These are phyloP conservation scores for Diaporthe sp. DNA, from an alignment of 2,329 filamentous ascomycete genomes.

Conservation along the genomic window DNA sequence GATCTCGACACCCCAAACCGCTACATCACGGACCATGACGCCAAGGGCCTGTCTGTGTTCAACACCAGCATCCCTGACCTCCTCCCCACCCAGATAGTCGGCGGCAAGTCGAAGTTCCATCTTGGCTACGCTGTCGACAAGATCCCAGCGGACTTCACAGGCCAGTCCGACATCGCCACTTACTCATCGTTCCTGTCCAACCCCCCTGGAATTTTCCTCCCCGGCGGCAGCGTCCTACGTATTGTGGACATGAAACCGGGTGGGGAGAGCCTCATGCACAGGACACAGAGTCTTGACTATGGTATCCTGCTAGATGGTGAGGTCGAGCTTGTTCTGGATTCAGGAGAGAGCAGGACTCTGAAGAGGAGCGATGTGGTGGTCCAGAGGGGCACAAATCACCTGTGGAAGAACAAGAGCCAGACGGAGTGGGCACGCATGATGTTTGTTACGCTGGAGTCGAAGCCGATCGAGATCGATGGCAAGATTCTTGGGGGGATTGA, in stretches of 20 bases:
- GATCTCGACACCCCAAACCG: conserved; percentile 20
- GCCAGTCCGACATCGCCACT: conserved; percentile 32
- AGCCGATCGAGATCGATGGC: conserved; percentile 46
- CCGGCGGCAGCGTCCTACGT: conserved; percentile 41
- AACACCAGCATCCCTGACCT: conserved; percentile 34
- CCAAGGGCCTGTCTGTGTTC: conserved; percentile 40
- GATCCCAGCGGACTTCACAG: conserved; percentile 26
- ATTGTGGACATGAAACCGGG: conserved; percentile 43
- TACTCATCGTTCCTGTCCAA: conserved; percentile 33
- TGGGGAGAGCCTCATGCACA: conserved; percentile 49
- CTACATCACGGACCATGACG: conserved; percentile 43
- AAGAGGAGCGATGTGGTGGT: conserved; percentile 61
- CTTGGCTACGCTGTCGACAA: conserved; percentile 23
- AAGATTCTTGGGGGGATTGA: conserved; percentile 6
- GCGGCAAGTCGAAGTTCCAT: conserved; percentile 29
- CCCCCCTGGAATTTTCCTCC: conserved; percentile 38
- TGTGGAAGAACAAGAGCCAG: conserved; percentile 54
- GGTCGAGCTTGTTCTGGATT: conserved; percentile 62
- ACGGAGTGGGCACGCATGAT: conserved; percentile 57
- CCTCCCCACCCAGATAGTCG: conserved; percentile 35
- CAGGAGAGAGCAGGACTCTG: conserved; percentile 58
- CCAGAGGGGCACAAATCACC: conserved; percentile 62
- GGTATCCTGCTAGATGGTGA: conserved; percentile 64
- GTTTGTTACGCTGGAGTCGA: conserved; percentile 50
- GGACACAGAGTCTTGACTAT: conserved; percentile 63